Conservation (phyloP, 495 filamentous ascomycete genomes). For the Bombardia bombarda region DNA sequence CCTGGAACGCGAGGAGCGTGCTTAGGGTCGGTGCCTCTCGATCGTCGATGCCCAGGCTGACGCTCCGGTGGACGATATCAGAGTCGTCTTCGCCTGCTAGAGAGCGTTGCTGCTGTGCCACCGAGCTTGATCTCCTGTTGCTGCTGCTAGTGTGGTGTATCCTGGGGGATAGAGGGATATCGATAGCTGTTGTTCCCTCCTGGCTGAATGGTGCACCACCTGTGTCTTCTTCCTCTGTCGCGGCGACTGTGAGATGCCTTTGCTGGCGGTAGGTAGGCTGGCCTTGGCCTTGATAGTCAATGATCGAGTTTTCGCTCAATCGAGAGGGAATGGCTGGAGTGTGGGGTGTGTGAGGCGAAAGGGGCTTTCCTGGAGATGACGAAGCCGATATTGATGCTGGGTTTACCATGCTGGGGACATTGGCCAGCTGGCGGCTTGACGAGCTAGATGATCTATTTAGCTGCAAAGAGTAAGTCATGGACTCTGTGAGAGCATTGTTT, state of each 20-base stretch:
- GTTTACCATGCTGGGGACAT: constrained; percentile 75
- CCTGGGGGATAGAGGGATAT: constrained; percentile 75
- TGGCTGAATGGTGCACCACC: constrained; percentile 27
- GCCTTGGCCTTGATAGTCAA: constrained; percentile 52
- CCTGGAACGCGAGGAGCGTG: constrained; percentile 41
- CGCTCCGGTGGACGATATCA: constrained; percentile 58
- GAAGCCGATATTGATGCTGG: constrained; percentile 76
- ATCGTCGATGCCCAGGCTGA: constrained; percentile 68
- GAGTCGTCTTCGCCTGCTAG: constrained; percentile 51
- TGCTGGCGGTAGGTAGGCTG: constrained; percentile 14
- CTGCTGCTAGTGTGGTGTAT: constrained; percentile 42
- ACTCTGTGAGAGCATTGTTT: constrained; percentile 77
- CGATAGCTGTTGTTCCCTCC: constrained; percentile 61
- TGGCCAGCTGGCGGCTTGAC: constrained; percentile 76
- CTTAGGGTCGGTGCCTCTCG: constrained; percentile 51
- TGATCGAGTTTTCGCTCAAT: constrained; percentile 79
- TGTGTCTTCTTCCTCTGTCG: constrained; percentile 26
- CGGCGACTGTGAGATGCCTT: constrained; percentile 11
- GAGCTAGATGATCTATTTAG: constrained; percentile 75
- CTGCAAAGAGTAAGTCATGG: constrained; percentile 75
- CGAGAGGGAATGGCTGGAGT: constrained; percentile 88
- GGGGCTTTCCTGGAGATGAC: constrained; percentile 83
- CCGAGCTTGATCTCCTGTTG: constrained; percentile 67
- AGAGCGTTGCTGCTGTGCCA: constrained; percentile 56
- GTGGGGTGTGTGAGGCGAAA: constrained; percentile 90